Percentiles rank a stretch among this genome's conserved stretches.
Evolutionary conservation across 2,329 filamentous ascomycete genomes (phyloP).

Genomic region (Apiospora aurea): DNA sequence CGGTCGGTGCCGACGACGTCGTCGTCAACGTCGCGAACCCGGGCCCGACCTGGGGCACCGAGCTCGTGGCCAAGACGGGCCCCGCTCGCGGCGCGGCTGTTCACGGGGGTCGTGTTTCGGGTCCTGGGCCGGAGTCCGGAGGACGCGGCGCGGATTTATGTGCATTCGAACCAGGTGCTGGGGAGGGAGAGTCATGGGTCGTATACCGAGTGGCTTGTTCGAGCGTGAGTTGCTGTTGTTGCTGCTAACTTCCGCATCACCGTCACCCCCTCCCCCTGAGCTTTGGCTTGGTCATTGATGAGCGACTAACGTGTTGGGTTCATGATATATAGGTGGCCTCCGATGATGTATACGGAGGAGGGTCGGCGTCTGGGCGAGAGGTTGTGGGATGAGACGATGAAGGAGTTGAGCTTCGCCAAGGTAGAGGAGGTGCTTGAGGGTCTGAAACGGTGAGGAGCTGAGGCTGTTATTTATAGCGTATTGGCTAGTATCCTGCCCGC

Average conservation of each 20-base stretch:
- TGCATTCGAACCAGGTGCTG: constrained; percentile 31
- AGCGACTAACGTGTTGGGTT: not conserved
- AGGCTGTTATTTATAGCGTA: not conserved
- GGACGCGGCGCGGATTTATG: not conserved
- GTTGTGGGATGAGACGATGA: constrained; percentile 40
- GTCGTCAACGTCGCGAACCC: constrained; percentile 36
- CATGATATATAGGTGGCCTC: constrained; percentile 32
- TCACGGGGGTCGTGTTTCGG: not conserved
- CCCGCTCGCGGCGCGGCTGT: not conserved
- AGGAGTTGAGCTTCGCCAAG: constrained; percentile 37
- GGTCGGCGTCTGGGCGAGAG: constrained; percentile 32
- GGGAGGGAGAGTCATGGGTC: constrained; percentile 36
- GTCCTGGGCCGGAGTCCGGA: not conserved
- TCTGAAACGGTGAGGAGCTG: not conserved
- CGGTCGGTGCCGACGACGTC: constrained; percentile 32
- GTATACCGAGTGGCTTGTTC: constrained; percentile 33
- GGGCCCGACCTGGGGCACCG: constrained; percentile 31
- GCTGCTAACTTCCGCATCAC: not conserved
- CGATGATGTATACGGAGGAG: constrained; percentile 34
- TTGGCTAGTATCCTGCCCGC: not conserved
- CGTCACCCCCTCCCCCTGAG: not conserved
- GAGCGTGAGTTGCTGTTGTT: constrained; percentile 34
- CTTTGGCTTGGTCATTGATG: too few species aligned
- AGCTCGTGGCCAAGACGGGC: constrained; percentile 26
- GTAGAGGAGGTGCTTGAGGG: not conserved